phyloP scores from a whole-genome alignment of 2,329 filamentous ascomycete species.

The Corinectria fuckeliana region DNA sequence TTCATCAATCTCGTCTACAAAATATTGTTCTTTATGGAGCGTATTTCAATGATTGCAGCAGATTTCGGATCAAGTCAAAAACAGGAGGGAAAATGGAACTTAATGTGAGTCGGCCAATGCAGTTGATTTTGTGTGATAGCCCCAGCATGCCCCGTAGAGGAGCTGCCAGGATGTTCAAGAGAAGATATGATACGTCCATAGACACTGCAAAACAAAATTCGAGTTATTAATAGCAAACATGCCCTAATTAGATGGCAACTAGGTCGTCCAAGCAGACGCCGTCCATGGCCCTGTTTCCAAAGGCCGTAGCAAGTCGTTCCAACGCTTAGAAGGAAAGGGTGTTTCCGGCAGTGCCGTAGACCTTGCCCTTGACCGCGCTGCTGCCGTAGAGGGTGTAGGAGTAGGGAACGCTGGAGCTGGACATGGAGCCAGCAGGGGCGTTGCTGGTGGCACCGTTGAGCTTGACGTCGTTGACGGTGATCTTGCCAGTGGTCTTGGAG shows the following conservation, averaged over 20 bases:
- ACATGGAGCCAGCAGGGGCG: conserved; percentile 58
- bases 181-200: conserved; percentile 3
- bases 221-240: background rate
- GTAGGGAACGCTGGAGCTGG: conserved; percentile 60
- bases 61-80: background rate
- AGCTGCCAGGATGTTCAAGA: background rate
- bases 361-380: conserved; percentile 51
- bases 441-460: conserved; percentile 47
- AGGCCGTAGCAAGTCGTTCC: background rate
- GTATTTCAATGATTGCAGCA: too few relatives aligned
- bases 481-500: conserved; percentile 50
- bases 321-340: conserved; percentile 43
- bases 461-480: conserved; percentile 49
- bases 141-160: background rate
- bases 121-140: background rate
- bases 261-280: background rate
- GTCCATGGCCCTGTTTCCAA: background rate
- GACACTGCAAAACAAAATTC: conserved; percentile 2
- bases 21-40: background rate
- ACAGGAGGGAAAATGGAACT: background rate
- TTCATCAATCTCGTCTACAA: background rate
- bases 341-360: conserved; percentile 49
- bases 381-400: conserved; percentile 54
- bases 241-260: background rate
- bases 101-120: background rate